phyloP scores from a whole-genome alignment of 495 filamentous ascomycete species.

The Penicillium daleae region DNA sequence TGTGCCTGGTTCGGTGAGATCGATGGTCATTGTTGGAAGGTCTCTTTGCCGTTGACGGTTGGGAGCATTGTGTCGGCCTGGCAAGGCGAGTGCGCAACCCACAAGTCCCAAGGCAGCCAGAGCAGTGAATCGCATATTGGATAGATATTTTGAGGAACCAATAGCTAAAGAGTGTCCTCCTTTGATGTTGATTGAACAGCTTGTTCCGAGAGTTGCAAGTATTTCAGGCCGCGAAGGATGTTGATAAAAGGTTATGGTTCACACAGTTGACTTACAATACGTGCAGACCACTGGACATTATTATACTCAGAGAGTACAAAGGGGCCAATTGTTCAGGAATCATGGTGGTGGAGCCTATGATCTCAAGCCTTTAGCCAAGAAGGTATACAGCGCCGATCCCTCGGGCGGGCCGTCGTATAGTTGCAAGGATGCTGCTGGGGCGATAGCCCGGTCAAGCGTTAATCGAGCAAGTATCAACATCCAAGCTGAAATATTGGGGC shows the following conservation, averaged over 20 bases:
- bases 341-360: neutral
- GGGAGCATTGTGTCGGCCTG: neutral
- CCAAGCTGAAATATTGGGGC: neutral
- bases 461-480: neutral
- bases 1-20: neutral
- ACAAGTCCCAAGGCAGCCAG: neutral
- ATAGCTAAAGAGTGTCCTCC: neutral
- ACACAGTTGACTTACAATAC: too few species aligned
- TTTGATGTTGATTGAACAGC: neutral
- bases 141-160: neutral
- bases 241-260: neutral
- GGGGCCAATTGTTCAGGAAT: neutral
- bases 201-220: neutral
- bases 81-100: neutral
- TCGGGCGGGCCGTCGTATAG: neutral
- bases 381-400: neutral
- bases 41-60: neutral
- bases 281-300: neutral
- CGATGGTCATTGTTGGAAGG: neutral
- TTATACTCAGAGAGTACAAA: neutral
- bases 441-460: neutral
- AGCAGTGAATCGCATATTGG: neutral
- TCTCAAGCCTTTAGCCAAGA: neutral
- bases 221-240: neutral
- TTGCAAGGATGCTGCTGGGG: neutral